Percentiles rank a stretch among this genome's conserved stretches.
Evolutionary conservation across 345 rosid genomes (phyloP).

Genomic region (Rhizophora mangle): DNA sequence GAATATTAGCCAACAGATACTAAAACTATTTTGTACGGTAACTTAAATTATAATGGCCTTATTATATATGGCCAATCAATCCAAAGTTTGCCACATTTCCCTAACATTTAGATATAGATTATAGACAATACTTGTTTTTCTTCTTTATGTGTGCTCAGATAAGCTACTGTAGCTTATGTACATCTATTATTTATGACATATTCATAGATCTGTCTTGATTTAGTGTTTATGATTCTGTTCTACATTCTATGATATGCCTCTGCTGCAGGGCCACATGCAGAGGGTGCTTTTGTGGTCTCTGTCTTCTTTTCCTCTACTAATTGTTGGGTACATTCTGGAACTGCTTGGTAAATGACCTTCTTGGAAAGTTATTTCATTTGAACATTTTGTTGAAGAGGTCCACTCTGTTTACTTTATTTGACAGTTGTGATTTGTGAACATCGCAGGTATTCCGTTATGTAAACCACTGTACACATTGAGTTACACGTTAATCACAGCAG

Average conservation of each 20-base stretch:
- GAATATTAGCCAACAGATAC: too few relatives aligned
- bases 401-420: background rate
- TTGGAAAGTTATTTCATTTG: background rate
- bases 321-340: conserved; percentile 39
- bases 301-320: conserved; percentile 35
- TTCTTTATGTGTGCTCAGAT: background rate
- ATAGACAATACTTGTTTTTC: background rate
- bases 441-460: conserved; percentile 50
- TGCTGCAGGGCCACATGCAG: conserved; percentile 38
- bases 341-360: conserved; percentile 37
- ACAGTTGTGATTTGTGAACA: conserved; percentile 2
- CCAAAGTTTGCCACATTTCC: too few relatives aligned
- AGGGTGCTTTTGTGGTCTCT: conserved; percentile 40
- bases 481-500: conserved; percentile 50
- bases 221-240: background rate
- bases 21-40: too few relatives aligned
- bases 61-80: too few relatives aligned
- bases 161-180: background rate
- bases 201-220: background rate
- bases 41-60: too few relatives aligned
- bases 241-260: background rate
- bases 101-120: too few relatives aligned
- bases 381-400: background rate
- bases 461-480: conserved; percentile 56
- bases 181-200: background rate